A percentile compares a stretch with the other conserved stretches of the same genome.
These are phyloP conservation scores for Globomyces sp. DNA, from an alignment of 371 early-diverging fungal genomes.

Conservation along the genomic window DNA sequence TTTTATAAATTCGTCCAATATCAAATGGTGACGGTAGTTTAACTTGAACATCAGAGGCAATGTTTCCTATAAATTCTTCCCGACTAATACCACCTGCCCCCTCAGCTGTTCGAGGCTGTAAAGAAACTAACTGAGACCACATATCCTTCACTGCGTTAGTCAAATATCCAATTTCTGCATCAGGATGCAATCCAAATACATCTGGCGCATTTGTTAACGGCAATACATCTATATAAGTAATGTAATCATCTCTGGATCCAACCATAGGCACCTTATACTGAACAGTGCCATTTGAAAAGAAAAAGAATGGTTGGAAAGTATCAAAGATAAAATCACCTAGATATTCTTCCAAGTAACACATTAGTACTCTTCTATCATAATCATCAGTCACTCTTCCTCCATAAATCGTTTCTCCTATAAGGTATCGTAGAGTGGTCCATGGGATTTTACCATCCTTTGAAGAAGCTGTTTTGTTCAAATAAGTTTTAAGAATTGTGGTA, in stretches of 20 bases:
- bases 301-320: slow-evolving; percentile 58
- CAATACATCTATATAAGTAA: slow-evolving; percentile 51
- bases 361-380: slow-evolving; percentile 58
- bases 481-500: slow-evolving; percentile 51
- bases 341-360: slow-evolving; percentile 61
- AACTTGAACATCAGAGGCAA: slow-evolving; percentile 53
- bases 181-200: slow-evolving; percentile 62
- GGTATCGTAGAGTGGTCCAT: slow-evolving; percentile 59
- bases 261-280: slow-evolving; percentile 50
- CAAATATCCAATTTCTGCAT: slow-evolving; percentile 61
- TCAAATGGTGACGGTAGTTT: slow-evolving; percentile 54
- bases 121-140: slow-evolving; percentile 56
- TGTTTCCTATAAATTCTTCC: slow-evolving; percentile 55
- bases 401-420: slow-evolving; percentile 63
- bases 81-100: slow-evolving; percentile 56
- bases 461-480: slow-evolving; percentile 50
- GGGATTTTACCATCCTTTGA: slow-evolving; percentile 52
- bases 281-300: slow-evolving; percentile 44
- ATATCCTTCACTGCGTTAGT: slow-evolving; percentile 56
- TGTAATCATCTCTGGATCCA: slow-evolving; percentile 48
- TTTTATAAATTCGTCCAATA: slow-evolving; percentile 47
- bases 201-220: slow-evolving; percentile 61
- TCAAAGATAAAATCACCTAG: slow-evolving; percentile 62
- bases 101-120: slow-evolving; percentile 55
- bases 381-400: slow-evolving; percentile 66